Evolutionary conservation across 441 rosid genomes (phyloP).

Genomic region (Adansonia gregorii): DNA sequence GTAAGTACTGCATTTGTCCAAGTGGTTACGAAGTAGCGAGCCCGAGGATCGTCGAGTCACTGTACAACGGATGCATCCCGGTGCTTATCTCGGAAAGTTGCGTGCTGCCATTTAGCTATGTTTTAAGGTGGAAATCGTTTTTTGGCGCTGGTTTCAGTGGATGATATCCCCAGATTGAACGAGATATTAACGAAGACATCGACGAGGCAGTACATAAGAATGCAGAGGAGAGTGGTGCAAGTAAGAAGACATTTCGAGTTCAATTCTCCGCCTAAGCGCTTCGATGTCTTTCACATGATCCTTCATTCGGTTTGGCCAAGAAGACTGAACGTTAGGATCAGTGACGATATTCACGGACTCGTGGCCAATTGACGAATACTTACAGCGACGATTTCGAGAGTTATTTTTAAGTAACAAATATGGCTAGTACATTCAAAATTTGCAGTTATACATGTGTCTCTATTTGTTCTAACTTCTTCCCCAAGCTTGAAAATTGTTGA

Average conservation of each 20-base stretch:
- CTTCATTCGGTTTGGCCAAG: conserved; percentile 92
- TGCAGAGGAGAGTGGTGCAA: conserved; percentile 74
- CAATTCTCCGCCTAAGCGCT: conserved; percentile 76
- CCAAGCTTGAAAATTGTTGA: background rate
- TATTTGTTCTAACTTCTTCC: background rate
- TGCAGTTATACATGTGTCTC: background rate
- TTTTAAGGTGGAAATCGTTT: conserved; percentile 76
- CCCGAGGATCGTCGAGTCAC: conserved; percentile 77
- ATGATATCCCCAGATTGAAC: conserved; percentile 71
- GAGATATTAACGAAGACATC: conserved; percentile 60
- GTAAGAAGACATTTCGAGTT: conserved; percentile 78
- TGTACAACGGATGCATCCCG: conserved; percentile 80
- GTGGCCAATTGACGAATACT: conserved; percentile 6
- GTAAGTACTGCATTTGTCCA: conserved; percentile 84
- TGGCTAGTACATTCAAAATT: background rate
- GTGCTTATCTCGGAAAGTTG: conserved; percentile 76
- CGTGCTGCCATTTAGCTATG: conserved; percentile 80
- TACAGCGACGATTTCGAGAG: background rate
- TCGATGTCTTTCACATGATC: conserved; percentile 90
- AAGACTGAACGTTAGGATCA: conserved; percentile 69
- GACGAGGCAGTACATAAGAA: conserved; percentile 74
- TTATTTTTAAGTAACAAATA: background rate
- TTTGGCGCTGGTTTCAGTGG: conserved; percentile 58
- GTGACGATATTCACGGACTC: conserved; percentile 32
- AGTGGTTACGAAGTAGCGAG: conserved; percentile 96